Base-by-base conservation (phyloP, 2,329 filamentous ascomycete genomes). In the Fusarium sp. region DNA sequence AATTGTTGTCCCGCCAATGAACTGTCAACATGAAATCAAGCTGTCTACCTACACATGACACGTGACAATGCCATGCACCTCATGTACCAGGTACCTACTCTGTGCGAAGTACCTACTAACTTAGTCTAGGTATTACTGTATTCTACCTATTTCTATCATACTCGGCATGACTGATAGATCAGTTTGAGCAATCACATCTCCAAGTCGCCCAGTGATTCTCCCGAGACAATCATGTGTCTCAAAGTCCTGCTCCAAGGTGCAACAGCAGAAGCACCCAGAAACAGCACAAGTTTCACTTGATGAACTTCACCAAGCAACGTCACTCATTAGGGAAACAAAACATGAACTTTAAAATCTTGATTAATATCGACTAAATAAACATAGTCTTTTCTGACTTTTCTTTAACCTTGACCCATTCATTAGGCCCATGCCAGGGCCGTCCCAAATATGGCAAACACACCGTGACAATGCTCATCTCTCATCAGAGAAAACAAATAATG, bases 351-450 rank as follows among this genome's bases (percentile, higher is more conserved):
- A 61, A 67, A 71, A 68, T 72, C 30, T 63, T 61, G 42, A 70
- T 76, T 62, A 76, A 68, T 75, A 64, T 76, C 75, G 75, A 75
- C 75, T 73, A 77, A 65, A 45, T 68, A 31, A 33, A 69, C 35
- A 55, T 55, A 77, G 61, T 77, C 74, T 74, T 77, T 76, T 78
- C 67, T 66, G 62, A 68, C 74, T 78, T 78, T 78, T 78, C 71
- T 78, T 63, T 78, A 78, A 77, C 76, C 75, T 70, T 73, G 58
- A 66, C 64, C 75, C 71, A 38, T 47, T 69, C 59, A 70, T 65
- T 70, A 59, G 63, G 63, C 68, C 76, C 74, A 73, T 75, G 60
- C 75, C 75, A 72, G 76, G 74, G 67, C 71, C 68, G 47, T 70
- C 64, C 73, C 67, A 68, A 69, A 75, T 77, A 71, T 68, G 71